A percentile compares a stretch with the other conserved stretches of the same genome.
phyloP scores from a whole-genome alignment of 2,329 filamentous ascomycete genomes.

The Fusarium papillatum region DNA sequence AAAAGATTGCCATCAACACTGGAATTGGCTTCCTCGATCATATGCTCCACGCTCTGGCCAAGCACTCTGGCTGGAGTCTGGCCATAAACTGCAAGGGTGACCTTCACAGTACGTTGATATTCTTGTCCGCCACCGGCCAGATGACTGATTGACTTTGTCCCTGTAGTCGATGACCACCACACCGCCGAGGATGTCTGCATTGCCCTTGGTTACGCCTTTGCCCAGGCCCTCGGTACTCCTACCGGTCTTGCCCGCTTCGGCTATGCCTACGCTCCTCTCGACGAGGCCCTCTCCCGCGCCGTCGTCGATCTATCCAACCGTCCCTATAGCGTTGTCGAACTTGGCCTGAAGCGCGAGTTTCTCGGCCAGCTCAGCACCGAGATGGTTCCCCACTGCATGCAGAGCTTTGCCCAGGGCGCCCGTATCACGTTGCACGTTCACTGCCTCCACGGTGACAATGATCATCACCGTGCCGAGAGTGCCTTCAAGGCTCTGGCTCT shows the following conservation, averaged over 20 bases:
- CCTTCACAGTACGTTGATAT: slow-evolving; percentile 79
- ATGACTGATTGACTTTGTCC: slow-evolving; percentile 22
- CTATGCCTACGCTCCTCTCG: slow-evolving; percentile 91
- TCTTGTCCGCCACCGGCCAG: not conserved
- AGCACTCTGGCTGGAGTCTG: slow-evolving; percentile 96
- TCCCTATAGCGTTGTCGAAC: slow-evolving; percentile 85
- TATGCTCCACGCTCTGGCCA: slow-evolving; percentile 97
- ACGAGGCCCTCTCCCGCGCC: slow-evolving; percentile 93
- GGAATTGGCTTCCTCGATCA: slow-evolving; percentile 99
- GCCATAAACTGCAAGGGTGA: slow-evolving; percentile 88
- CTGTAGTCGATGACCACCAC: slow-evolving; percentile 95
- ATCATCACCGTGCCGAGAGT: slow-evolving; percentile 96
- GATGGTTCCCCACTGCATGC: slow-evolving; percentile 97
- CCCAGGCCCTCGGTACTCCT: slow-evolving; percentile 81
- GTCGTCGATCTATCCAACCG: slow-evolving; percentile 97
- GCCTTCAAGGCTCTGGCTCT: slow-evolving; percentile 97
- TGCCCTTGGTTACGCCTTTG: slow-evolving; percentile 89
- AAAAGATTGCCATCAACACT: slow-evolving; percentile 89
- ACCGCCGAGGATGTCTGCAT: slow-evolving; percentile 97
- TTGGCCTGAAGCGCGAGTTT: slow-evolving; percentile 91
- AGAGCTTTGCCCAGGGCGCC: slow-evolving; percentile 93
- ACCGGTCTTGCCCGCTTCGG: slow-evolving; percentile 92
- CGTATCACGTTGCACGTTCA: slow-evolving; percentile 96
- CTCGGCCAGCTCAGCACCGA: slow-evolving; percentile 94
- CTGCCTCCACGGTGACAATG: slow-evolving; percentile 90